Conservation (phyloP, 345 rosid species). For the Pugionium dolabratum region DNA sequence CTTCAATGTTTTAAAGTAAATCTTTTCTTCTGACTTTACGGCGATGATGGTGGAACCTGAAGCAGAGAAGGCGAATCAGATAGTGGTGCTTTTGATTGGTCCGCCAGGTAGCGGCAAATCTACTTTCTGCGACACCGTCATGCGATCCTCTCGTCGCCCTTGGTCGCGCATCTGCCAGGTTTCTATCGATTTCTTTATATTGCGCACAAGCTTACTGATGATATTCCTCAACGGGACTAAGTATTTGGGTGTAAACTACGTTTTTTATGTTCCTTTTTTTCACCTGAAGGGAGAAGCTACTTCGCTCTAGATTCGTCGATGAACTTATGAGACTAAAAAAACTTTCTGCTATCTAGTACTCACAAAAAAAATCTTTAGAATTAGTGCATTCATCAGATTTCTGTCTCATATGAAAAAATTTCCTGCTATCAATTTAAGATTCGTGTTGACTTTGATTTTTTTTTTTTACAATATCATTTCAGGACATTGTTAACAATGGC, state of each 20-base stretch:
- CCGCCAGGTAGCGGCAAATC: slow-evolving; percentile 98
- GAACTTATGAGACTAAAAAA: background rate
- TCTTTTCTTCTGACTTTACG: slow-evolving; percentile 1
- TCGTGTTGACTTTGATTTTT: slow-evolving; percentile 1
- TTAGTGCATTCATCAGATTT: background rate
- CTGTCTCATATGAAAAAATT: background rate
- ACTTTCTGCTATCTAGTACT: background rate
- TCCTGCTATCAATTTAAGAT: background rate
- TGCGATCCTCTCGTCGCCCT: slow-evolving; percentile 58
- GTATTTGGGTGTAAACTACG: background rate
- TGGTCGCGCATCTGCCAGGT: slow-evolving; percentile 98
- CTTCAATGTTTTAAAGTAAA: background rate
- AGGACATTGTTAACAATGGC: slow-evolving; percentile 86
- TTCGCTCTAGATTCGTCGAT: background rate
- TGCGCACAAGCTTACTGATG: slow-evolving; percentile 41
- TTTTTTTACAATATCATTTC: slow-evolving; percentile 12
- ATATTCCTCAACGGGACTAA: slow-evolving; percentile 42
- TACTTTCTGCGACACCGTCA: slow-evolving; percentile 73
- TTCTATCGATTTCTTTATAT: background rate
- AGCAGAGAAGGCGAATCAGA: slow-evolving; percentile 48
- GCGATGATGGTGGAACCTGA: slow-evolving; percentile 30
- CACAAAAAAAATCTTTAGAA: background rate
- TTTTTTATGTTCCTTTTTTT: background rate
- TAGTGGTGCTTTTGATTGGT: slow-evolving; percentile 62
- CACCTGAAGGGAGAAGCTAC: background rate